A percentile compares a stretch with the other conserved stretches of the same genome.
phyloP scores from a whole-genome alignment of 768 basidiomycete genomes.

The Lyophyllum semitale region DNA sequence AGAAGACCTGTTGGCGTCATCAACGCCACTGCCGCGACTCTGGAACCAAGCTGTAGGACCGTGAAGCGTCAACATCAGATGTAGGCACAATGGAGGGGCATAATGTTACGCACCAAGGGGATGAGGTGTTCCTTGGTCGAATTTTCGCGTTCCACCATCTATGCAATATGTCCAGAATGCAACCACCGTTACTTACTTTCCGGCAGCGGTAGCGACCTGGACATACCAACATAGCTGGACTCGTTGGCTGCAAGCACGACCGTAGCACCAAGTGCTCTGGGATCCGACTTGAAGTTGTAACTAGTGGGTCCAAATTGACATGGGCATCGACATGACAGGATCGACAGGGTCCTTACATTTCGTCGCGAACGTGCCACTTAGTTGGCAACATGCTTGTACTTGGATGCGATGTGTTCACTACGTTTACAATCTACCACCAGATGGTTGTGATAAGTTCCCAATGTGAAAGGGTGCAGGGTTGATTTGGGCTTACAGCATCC shows the following conservation, averaged over 20 bases:
- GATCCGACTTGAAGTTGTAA: constrained; percentile 77
- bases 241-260: constrained; percentile 70
- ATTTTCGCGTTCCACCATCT: constrained; percentile 53
- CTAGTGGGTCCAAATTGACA: constrained; percentile 26
- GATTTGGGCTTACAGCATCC: constrained; percentile 50
- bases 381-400: constrained; percentile 57
- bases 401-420: constrained; percentile 60
- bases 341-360: constrained; percentile 46
- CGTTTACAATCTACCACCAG: constrained; percentile 54
- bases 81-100: neutral
- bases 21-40: constrained; percentile 68
- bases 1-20: constrained; percentile 32
- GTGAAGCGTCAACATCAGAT: neutral
- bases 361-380: constrained; percentile 56
- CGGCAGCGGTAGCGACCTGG: too few species aligned
- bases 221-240: constrained; percentile 57
- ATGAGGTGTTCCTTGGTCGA: constrained; percentile 73
- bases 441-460: constrained; percentile 17
- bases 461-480: neutral
- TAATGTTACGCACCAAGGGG: constrained; percentile 59
- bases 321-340: neutral
- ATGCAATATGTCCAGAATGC: neutral
- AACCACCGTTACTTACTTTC: too few species aligned
- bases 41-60: constrained; percentile 77
- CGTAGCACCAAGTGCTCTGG: constrained; percentile 59